These are phyloP conservation scores for Podospora pseudoanserina DNA, from an alignment of 495 filamentous ascomycete genomes.

Conservation along the genomic window DNA sequence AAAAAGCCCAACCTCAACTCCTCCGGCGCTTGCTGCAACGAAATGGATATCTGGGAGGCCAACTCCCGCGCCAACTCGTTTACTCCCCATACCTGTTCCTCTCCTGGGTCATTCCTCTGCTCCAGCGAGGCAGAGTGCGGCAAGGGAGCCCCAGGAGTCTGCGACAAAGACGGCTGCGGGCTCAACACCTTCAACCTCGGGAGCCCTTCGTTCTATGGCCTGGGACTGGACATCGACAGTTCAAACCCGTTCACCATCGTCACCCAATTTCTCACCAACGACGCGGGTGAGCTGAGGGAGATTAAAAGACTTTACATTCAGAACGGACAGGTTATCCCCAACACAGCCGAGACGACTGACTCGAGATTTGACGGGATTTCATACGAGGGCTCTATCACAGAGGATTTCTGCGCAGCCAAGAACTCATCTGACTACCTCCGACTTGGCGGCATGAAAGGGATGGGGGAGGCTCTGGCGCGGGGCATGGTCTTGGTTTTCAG, in stretches of 20 bases:
- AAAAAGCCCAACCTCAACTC: slow-evolving; percentile 45
- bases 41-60: slow-evolving; percentile 64
- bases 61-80: slow-evolving; percentile 55
- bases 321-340: slow-evolving; percentile 52
- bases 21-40: slow-evolving; percentile 54
- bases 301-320: slow-evolving; percentile 63
- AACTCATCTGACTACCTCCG: slow-evolving; percentile 49
- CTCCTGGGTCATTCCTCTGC: slow-evolving; percentile 47
- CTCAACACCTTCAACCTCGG: slow-evolving; percentile 59
- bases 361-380: slow-evolving; percentile 32
- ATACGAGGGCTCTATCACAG: slow-evolving; percentile 49
- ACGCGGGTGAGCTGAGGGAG: slow-evolving; percentile 49
- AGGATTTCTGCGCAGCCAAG: slow-evolving; percentile 56
- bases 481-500: slow-evolving; percentile 67
- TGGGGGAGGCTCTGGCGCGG: slow-evolving; percentile 55
- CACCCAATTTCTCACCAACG: slow-evolving; percentile 60
- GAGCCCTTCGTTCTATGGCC: slow-evolving; percentile 53
- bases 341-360: slow-evolving; percentile 38
- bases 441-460: slow-evolving; percentile 54
- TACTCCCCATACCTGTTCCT: slow-evolving; percentile 57
- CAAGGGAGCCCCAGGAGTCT: slow-evolving; percentile 46
- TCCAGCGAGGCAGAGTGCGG: slow-evolving; percentile 44
- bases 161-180: slow-evolving; percentile 63
- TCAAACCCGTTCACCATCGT: slow-evolving; percentile 59
- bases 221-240: slow-evolving; percentile 58